Evolutionary conservation across 2,329 filamentous ascomycete genomes (phyloP), one percentile per base, ranked within the genome.

Genomic region (Penicillium sp.): DNA sequence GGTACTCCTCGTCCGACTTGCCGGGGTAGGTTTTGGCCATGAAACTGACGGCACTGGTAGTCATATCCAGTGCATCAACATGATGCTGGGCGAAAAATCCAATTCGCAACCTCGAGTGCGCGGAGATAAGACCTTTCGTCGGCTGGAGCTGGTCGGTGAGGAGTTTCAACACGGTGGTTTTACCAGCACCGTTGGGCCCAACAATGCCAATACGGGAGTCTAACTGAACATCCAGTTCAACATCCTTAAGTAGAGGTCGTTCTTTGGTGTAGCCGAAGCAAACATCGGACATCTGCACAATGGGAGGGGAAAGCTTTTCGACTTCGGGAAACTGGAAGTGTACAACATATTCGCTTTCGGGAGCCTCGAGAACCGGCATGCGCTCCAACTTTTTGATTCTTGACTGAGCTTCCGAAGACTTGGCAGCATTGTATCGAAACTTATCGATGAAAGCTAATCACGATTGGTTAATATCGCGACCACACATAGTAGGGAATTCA

Each of bases 21-120:
- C 92, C 92, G 0, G 86, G 89, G 62, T 92, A 96, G 34, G 74
- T 82, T 66, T 86, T 89, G 18, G 92, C 79, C 89, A 98, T 96
- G 75, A 96, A 98, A 44, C 84, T 84, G 38, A 98, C 92, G 16
- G 92, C 87, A 54, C 85, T 92, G 50, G 79, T 80, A 47, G 79
- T 92, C 50, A 98, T 74, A 62, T 98, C 92, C 31, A 98, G 75
- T 9, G 89, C 90, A 64, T 98, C 92, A 50, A 98, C 88, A 72
- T 98, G 92, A 65, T 98, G 92, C 68, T 98, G 92, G 3, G 92
- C 92, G 60, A 98, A 98, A 77, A 93, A 98, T 30, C 92, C 92
- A 46, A 98, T 77, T 32, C 92, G 82, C 32, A 98, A 75, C 39
- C 92, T 81, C 22, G 92, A 82, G 64, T 98, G 82, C 55, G 88